Conservation (phyloP, 2,329 filamentous ascomycete species). For the Phialophora chinensis region DNA sequence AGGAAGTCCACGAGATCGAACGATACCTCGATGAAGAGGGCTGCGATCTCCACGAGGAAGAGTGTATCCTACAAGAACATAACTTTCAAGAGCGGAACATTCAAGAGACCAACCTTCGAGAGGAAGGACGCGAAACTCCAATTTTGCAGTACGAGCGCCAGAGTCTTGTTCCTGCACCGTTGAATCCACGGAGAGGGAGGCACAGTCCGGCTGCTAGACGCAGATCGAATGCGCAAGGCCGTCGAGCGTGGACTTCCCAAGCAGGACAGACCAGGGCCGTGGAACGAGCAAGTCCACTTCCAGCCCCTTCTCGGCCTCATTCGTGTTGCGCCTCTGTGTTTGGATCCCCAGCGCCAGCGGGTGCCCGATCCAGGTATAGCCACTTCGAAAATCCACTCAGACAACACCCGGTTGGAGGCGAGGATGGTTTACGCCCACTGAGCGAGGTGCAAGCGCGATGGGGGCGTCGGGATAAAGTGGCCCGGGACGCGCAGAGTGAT, state of each 20-base stretch:
- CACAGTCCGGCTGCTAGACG: slow-evolving; percentile 2
- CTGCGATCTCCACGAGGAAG: not conserved
- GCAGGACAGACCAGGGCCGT: not conserved
- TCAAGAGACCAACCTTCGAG: not conserved
- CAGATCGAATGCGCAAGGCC: not conserved
- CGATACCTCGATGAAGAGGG: not conserved
- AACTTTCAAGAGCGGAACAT: not conserved
- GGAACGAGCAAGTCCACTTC: not conserved
- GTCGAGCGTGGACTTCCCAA: not conserved
- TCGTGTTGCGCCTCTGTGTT: not conserved
- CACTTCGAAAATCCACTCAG: slow-evolving; percentile 8
- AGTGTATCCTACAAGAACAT: not conserved
- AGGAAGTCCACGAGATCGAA: not conserved
- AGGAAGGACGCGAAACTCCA: not conserved
- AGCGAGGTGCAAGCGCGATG: not conserved
- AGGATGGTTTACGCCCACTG: not conserved
- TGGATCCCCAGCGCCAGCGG: not conserved
- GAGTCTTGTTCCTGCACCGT: slow-evolving; percentile 22
- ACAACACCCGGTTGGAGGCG: slow-evolving; percentile 5
- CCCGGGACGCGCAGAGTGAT: not conserved
- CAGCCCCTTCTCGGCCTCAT: not conserved
- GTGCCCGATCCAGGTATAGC: slow-evolving; percentile 1
- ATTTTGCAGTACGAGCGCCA: slow-evolving; percentile 4
- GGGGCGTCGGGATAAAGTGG: not conserved
- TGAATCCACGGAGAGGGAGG: slow-evolving; percentile 8